Conservation (phyloP, 2,329 filamentous ascomycete genomes). For the Fusarium hainanense region DNA sequence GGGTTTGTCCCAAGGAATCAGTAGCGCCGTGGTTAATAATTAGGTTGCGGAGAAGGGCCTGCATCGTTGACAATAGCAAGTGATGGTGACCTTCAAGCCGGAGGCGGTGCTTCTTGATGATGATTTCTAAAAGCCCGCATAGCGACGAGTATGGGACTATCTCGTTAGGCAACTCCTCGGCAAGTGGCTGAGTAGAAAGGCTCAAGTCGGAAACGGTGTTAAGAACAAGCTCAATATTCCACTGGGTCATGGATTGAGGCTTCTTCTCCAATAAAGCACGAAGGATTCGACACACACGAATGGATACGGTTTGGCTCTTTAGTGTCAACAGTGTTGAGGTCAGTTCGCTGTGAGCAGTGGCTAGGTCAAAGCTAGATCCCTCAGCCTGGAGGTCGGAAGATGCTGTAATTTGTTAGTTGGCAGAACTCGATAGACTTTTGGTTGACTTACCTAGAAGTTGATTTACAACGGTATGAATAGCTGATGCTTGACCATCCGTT, state of each 20-base stretch:
- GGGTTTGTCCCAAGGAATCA: conserved; percentile 36
- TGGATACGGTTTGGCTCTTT: conserved; percentile 49
- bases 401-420: conserved; percentile 42
- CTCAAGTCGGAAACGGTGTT: conserved; percentile 56
- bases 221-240: conserved; percentile 67
- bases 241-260: conserved; percentile 64
- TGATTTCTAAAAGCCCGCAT: conserved; percentile 64
- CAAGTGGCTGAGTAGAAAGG: conserved; percentile 39
- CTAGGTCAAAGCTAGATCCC: conserved; percentile 52
- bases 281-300: conserved; percentile 56
- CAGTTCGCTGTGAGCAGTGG: conserved; percentile 57
- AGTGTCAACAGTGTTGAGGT: conserved; percentile 49
- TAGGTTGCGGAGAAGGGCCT: conserved; percentile 66
- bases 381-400: conserved; percentile 46
- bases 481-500: conserved; percentile 56
- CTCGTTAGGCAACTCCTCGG: conserved; percentile 43
- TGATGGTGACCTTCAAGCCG: conserved; percentile 72
- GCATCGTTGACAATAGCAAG: conserved; percentile 64
- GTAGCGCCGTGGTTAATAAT: conserved; percentile 51
- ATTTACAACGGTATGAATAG: conserved; percentile 56
- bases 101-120: conserved; percentile 70
- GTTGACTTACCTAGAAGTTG: conserved; percentile 53
- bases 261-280: conserved; percentile 62
- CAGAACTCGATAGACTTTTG: background rate
- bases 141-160: conserved; percentile 58